phyloP scores from a whole-genome alignment of 192 early-diverging fungal species.

The Coemansia erecta region DNA sequence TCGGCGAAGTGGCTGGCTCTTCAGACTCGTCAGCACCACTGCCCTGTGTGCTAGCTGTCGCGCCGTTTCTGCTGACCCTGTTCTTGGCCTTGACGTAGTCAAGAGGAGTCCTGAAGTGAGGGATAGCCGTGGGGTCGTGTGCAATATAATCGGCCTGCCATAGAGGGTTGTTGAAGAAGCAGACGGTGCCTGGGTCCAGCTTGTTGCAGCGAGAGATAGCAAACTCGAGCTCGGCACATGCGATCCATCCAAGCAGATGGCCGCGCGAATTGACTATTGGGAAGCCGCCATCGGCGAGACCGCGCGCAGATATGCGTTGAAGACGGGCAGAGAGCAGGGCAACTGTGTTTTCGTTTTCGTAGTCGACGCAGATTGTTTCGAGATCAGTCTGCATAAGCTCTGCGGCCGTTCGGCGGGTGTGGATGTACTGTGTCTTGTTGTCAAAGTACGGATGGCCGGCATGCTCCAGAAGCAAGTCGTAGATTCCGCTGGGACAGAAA shows the following conservation, averaged over 20 bases:
- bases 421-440: constrained; percentile 69
- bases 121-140: constrained; percentile 31
- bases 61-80: not conserved
- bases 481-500: constrained; percentile 65
- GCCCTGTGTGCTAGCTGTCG: too few relatives aligned
- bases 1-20: too few relatives aligned
- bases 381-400: constrained; percentile 66
- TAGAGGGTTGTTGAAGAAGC: constrained; percentile 57
- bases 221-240: constrained; percentile 75
- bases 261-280: constrained; percentile 60
- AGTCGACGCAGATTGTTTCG: constrained; percentile 66
- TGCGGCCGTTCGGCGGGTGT: constrained; percentile 56
- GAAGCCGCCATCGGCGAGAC: constrained; percentile 74
- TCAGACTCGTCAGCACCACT: too few relatives aligned
- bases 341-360: constrained; percentile 59
- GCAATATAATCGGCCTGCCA: constrained; percentile 49
- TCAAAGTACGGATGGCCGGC: constrained; percentile 76
- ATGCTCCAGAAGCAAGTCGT: constrained; percentile 69
- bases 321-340: constrained; percentile 58
- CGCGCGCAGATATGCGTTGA: constrained; percentile 53
- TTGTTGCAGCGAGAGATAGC: constrained; percentile 56
- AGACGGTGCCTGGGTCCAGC: constrained; percentile 41
- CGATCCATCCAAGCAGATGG: constrained; percentile 76
- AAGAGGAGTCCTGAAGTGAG: constrained; percentile 30
- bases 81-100: constrained; percentile 15